Evolutionary conservation across 2,329 filamentous ascomycete genomes (phyloP).

Genomic region (Dothideomycetidae sp.): DNA sequence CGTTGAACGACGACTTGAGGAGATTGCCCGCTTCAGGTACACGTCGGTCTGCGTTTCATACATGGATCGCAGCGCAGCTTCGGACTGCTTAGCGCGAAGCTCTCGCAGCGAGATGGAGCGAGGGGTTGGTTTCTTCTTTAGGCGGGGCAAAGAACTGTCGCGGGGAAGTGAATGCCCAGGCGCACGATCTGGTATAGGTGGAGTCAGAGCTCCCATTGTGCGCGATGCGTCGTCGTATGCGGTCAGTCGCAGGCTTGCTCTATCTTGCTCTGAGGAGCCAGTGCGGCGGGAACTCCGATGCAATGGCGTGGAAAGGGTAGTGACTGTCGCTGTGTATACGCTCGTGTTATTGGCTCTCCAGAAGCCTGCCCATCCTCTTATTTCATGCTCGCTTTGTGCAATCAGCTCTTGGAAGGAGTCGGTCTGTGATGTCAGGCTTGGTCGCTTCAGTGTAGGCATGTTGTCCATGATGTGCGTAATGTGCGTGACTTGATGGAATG

Average conservation of each 20-base stretch:
- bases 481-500: not conserved
- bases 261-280: no score
- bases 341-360: not conserved
- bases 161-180: slow-evolving; percentile 1
- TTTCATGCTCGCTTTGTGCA: slow-evolving; percentile 5
- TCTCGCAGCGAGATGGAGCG: slow-evolving; percentile 18
- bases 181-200: slow-evolving; percentile 7
- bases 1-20: not conserved
- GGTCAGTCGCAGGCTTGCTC: not conserved
- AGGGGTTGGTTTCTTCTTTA: slow-evolving; percentile 18
- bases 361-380: slow-evolving; percentile 4
- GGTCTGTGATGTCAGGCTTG: not conserved
- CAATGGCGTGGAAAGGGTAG: not conserved
- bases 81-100: slow-evolving; percentile 18
- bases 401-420: slow-evolving; percentile 3
- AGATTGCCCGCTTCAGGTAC: slow-evolving; percentile 17
- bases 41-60: slow-evolving; percentile 22
- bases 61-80: slow-evolving; percentile 17
- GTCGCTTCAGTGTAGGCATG: not conserved
- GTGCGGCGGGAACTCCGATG: slow-evolving; percentile 1
- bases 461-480: not conserved
- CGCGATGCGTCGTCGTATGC: slow-evolving; percentile 7
- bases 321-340: not conserved
- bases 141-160: slow-evolving; percentile 11
- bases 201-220: not conserved